These are phyloP conservation scores for Paramarasmius palmivorus DNA, from an alignment of 1,284 basidiomycete genomes.

Conservation along the genomic window DNA sequence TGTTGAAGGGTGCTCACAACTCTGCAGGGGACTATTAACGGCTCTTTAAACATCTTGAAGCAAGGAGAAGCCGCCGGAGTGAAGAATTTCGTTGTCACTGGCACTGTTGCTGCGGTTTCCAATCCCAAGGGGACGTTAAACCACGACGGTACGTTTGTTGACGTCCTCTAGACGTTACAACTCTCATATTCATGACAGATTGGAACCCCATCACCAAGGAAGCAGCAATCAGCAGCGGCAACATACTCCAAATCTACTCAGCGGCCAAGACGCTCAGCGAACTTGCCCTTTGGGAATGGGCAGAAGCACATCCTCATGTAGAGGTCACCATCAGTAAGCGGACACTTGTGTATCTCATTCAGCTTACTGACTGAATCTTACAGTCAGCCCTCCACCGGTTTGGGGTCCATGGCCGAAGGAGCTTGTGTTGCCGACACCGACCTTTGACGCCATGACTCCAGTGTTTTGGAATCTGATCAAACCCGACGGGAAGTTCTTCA, in stretches of 20 bases:
- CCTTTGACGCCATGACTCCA: conserved; percentile 7
- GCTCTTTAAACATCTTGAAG: conserved; percentile 11
- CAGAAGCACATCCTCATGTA: conserved; percentile 16
- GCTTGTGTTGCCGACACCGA: conserved; percentile 7
- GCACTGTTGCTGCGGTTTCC: conserved; percentile 8
- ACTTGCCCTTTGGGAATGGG: conserved; percentile 21
- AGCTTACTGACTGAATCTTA: no score
- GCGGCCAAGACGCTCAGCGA: conserved; percentile 22
- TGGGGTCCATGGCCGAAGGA: conserved; percentile 10
- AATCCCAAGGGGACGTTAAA: conserved; percentile 8
- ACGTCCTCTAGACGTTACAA: no score
- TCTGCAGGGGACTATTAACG: conserved; percentile 13
- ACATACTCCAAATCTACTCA: conserved; percentile 13
- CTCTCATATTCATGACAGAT: no score
- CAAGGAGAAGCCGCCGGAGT: conserved; percentile 18
- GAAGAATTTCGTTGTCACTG: conserved; percentile 17
- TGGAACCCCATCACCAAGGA: conserved; percentile 20
- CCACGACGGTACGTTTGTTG: conserved; percentile 1
- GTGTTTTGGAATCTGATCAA: conserved; percentile 10
- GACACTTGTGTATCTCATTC: background rate
- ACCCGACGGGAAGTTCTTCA: conserved; percentile 10
- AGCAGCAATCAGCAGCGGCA: conserved; percentile 12
- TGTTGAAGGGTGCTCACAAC: no score
- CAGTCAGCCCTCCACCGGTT: conserved; percentile 13
- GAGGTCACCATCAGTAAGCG: conserved; percentile 18